Evolutionary conservation across 2,329 filamentous ascomycete species (phyloP).

Genomic region (Macrophomina pseudophaseolina): DNA sequence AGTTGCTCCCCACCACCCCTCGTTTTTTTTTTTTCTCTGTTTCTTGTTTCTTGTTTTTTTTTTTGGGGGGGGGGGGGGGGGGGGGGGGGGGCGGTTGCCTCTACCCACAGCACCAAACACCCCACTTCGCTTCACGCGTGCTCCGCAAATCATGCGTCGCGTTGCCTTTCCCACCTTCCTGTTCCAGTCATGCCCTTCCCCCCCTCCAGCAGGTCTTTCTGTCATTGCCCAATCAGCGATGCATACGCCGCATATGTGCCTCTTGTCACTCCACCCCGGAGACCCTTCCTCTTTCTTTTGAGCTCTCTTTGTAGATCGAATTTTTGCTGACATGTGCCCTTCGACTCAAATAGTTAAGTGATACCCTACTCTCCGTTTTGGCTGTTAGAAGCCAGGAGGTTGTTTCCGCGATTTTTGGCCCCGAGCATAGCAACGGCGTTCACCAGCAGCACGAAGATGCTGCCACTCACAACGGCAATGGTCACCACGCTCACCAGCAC

Average conservation of each 20-base stretch:
- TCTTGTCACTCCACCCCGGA: background rate
- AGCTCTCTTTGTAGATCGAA: background rate
- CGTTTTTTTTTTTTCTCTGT: background rate
- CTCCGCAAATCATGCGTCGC: background rate
- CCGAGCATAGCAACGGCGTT: slow-evolving; percentile 22
- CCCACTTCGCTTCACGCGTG: slow-evolving; percentile 6
- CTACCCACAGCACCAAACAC: background rate
- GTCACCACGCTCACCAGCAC: slow-evolving; percentile 14
- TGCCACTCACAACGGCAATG: slow-evolving; percentile 2
- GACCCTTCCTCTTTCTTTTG: background rate
- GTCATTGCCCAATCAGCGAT: background rate
- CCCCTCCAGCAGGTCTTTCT: background rate
- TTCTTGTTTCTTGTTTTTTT: background rate
- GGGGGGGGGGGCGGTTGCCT: too few relatives aligned
- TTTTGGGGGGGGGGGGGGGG: too few relatives aligned
- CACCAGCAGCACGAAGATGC: slow-evolving; percentile 9
- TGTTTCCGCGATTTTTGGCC: slow-evolving; percentile 72
- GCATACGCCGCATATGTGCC: background rate
- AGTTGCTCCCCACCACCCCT: slow-evolving; percentile 48
- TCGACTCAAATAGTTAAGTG: slow-evolving; percentile 65
- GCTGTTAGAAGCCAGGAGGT: slow-evolving; percentile 78
- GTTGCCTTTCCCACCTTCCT: slow-evolving; percentile 6
- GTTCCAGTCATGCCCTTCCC: background rate
- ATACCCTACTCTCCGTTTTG: slow-evolving; percentile 80
- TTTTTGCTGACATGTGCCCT: slow-evolving; percentile 23